Base-by-base conservation (phyloP, 352 stramenopile species). In the Pythium periplocum region DNA sequence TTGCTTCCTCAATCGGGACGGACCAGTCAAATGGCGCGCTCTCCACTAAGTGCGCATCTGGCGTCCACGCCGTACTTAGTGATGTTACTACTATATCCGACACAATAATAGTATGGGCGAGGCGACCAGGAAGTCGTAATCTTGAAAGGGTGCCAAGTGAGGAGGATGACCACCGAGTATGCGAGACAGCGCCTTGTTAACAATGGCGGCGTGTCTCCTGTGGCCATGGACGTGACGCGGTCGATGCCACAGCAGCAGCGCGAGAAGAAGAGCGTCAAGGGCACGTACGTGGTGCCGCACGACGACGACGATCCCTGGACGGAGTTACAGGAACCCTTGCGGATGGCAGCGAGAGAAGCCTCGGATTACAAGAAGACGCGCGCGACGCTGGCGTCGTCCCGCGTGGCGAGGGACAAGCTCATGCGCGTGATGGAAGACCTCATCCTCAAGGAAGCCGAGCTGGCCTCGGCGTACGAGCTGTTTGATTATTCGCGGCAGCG, bases 381-480 rank as follows among this genome's bases (percentile, higher is more conserved):
- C 38, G 48, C 33, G 9, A 36, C 2, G 38, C 53, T 88, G 9
- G 78, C 78, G 11, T 69, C 64, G 0, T 74, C 61, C 36, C 64
- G 78, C 35, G 64, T 88, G 38, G 57, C 57, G 44, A 58, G 73
- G 10, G 75, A 88, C 53, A 67, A 76, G 31, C 61, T 88, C 36
- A 78, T 84, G 71, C 73, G 67, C 52, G 60, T 71, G 43, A 79
- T 88, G 71, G 75, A 86, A 40, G 54, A 73, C 5, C 57, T 89
- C 31, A 71, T 83, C 42, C 56, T 89, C 26, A 76, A 84, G 44
- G 78, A 87, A 44, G 74, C 75, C 1, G 75, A 89, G 35, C 55
- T 86, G 9, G 61, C 66, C 45, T 84, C 78, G 0, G 71, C 71
- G 2, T 69, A 86, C 34, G 78, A 89, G 50, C 55, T 76, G 38